phyloP scores from a whole-genome alignment of 2,329 filamentous ascomycete species.

The Cercospora citrullina region DNA sequence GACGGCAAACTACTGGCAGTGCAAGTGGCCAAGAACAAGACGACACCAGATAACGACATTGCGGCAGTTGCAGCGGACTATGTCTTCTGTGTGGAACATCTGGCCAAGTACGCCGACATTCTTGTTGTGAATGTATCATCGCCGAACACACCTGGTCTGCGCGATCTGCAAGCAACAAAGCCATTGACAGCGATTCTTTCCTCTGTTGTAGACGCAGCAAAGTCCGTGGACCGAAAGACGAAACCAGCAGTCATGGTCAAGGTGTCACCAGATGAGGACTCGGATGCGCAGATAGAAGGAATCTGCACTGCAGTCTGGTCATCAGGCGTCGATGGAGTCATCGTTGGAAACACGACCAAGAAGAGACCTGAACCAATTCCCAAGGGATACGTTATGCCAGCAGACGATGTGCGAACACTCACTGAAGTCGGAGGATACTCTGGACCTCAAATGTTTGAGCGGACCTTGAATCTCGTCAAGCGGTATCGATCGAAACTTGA shows the following conservation, averaged over 20 bases:
- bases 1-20: conserved; percentile 79
- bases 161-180: conserved; percentile 80
- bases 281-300: conserved; percentile 77
- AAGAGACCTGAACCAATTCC: conserved; percentile 71
- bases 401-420: conserved; percentile 66
- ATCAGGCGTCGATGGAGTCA: conserved; percentile 89
- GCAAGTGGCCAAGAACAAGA: conserved; percentile 96
- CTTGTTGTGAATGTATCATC: conserved; percentile 98
- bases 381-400: conserved; percentile 62
- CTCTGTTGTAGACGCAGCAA: conserved; percentile 79
- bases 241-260: conserved; percentile 94
- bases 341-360: conserved; percentile 97
- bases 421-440: conserved; percentile 82
- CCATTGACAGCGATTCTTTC: conserved; percentile 78
- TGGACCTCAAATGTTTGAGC: conserved; percentile 82
- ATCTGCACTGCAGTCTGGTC: conserved; percentile 82
- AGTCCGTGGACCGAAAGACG: conserved; percentile 65
- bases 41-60: conserved; percentile 80
- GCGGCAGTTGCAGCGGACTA: conserved; percentile 77
- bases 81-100: conserved; percentile 79
- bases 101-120: conserved; percentile 89
- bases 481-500: conserved; percentile 65
- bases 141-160: conserved; percentile 89
- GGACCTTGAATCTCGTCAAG: conserved; percentile 74
- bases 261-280: conserved; percentile 93